phyloP scores from a whole-genome alignment of 2,329 filamentous ascomycete genomes.

The Botrytis tulipae region DNA sequence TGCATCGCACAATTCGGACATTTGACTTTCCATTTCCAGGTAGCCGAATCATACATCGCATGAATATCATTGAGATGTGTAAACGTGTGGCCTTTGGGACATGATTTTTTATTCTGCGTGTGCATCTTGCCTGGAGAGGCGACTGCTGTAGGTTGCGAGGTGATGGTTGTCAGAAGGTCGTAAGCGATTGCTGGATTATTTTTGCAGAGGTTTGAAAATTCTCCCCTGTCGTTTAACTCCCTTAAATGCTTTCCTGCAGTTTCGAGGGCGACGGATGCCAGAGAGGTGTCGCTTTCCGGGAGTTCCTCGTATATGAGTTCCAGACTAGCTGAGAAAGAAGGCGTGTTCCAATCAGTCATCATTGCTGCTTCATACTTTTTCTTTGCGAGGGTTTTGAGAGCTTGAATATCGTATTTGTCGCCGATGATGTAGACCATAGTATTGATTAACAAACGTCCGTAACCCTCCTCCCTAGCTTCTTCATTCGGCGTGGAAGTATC shows the following conservation, averaged over 20 bases:
- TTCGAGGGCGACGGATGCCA: conserved; percentile 11
- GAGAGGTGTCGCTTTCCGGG: conserved; percentile 7
- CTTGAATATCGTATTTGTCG: conserved; percentile 23
- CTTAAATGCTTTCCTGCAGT: conserved; percentile 4
- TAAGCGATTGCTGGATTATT: conserved; percentile 9
- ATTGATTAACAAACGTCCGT: conserved; percentile 8
- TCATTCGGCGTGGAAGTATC: not conserved
- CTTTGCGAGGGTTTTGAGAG: conserved; percentile 15
- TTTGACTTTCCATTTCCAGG: not conserved
- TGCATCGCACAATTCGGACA: conserved; percentile 5
- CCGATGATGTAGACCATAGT: conserved; percentile 20
- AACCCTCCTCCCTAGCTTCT: not conserved
- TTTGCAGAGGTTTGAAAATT: conserved; percentile 18
- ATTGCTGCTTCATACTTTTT: conserved; percentile 19
- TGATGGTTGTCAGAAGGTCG: conserved; percentile 1
- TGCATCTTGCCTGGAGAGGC: not conserved
- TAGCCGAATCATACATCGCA: not conserved
- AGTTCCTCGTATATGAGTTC: conserved; percentile 16
- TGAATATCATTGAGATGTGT: not conserved
- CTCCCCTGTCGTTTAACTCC: not conserved
- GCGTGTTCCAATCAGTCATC: not conserved
- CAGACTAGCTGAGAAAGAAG: not conserved
- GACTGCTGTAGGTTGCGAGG: not conserved
- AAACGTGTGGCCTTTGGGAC: conserved; percentile 4
- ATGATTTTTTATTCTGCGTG: not conserved